phyloP scores from a whole-genome alignment of 345 rosid genomes.

The Euphorbia peplus region DNA sequence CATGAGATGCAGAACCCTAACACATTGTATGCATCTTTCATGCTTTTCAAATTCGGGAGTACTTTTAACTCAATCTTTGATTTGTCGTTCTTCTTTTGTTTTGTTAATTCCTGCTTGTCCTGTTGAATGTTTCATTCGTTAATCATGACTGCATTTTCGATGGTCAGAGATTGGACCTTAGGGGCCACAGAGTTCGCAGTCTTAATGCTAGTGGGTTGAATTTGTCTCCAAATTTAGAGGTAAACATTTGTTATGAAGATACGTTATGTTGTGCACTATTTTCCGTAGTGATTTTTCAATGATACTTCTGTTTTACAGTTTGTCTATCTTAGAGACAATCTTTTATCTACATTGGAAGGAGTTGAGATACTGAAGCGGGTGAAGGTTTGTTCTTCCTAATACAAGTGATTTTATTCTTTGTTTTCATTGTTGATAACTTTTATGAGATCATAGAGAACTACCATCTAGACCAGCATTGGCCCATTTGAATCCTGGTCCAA shows the following conservation, averaged over 20 bases:
- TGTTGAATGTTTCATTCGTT: slow-evolving; percentile 11
- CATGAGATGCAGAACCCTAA: neutral
- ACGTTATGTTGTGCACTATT: neutral
- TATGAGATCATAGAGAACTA: too few relatives aligned
- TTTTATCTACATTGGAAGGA: slow-evolving; percentile 79
- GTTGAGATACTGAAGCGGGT: slow-evolving; percentile 88
- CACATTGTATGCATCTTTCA: neutral
- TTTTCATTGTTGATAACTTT: neutral
- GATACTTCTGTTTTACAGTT: slow-evolving; percentile 55
- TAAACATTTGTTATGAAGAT: slow-evolving; percentile 26
- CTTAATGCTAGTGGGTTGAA: slow-evolving; percentile 76
- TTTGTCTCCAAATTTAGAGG: slow-evolving; percentile 86
- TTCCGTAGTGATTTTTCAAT: neutral
- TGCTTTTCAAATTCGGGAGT: neutral
- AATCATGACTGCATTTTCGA: slow-evolving; percentile 19
- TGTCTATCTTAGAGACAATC: slow-evolving; percentile 97
- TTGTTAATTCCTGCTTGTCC: slow-evolving; percentile 13
- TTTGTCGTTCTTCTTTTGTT: neutral
- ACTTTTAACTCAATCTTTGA: neutral
- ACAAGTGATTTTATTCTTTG: neutral
- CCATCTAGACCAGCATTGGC: too few relatives aligned
- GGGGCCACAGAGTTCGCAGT: slow-evolving; percentile 88
- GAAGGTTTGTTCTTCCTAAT: slow-evolving; percentile 57
- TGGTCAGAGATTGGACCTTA: slow-evolving; percentile 84
- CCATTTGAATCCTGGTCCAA: too few relatives aligned